Conservation (phyloP, 495 filamentous ascomycete genomes). For the Friedmanniomyces endolithicus region DNA sequence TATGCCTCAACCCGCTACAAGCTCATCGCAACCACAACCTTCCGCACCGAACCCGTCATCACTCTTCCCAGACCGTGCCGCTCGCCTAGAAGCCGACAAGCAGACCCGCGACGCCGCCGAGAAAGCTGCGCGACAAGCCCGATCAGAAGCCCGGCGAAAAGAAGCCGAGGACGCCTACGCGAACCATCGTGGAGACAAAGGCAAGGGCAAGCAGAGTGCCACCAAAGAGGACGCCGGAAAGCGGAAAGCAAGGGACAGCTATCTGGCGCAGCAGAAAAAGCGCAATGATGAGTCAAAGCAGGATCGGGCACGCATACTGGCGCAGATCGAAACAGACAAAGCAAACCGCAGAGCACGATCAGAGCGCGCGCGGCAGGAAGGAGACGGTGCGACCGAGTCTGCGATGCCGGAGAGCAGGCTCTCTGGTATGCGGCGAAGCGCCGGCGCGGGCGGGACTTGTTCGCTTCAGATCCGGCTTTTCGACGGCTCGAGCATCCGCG, state of each 20-base stretch:
- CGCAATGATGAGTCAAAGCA: slow-evolving; percentile 25
- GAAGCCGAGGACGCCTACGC: slow-evolving; percentile 11
- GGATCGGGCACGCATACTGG: slow-evolving; percentile 27
- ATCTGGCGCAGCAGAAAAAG: slow-evolving; percentile 14
- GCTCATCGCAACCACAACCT: background rate
- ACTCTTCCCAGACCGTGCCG: slow-evolving; percentile 16
- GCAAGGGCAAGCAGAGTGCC: slow-evolving; percentile 22
- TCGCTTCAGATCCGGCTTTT: slow-evolving; percentile 73
- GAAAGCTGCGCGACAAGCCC: slow-evolving; percentile 13
- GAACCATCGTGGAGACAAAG: slow-evolving; percentile 8
- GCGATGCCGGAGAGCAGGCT: background rate
- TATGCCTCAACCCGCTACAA: background rate
- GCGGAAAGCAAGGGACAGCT: slow-evolving; percentile 9
- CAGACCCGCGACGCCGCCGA: slow-evolving; percentile 9
- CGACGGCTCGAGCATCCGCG: slow-evolving; percentile 67
- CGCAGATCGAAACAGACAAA: slow-evolving; percentile 41
- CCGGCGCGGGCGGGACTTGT: slow-evolving; percentile 29
- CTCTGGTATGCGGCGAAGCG: background rate
- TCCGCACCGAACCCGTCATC: background rate
- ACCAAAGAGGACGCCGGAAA: slow-evolving; percentile 9
- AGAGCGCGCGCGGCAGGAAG: slow-evolving; percentile 33
- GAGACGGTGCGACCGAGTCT: background rate
- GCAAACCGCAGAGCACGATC: slow-evolving; percentile 44
- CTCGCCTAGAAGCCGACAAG: slow-evolving; percentile 16
- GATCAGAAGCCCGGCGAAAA: slow-evolving; percentile 9